phyloP scores from a whole-genome alignment of 257 asterid genomes.

The Penstemon barbatus region DNA sequence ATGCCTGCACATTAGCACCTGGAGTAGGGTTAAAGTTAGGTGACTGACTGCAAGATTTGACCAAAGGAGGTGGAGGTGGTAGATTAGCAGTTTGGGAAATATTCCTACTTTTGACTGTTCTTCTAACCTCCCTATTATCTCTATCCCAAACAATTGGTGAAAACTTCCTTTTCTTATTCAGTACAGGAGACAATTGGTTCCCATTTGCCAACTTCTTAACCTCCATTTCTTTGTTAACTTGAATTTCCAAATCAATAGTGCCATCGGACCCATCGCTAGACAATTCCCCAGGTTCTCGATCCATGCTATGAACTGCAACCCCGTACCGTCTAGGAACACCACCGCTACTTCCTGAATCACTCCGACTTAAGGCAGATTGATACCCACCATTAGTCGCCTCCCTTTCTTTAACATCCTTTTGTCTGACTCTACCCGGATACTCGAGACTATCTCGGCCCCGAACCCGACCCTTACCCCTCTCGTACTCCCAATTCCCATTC shows the following conservation, averaged over 20 bases:
- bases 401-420: conserved; percentile 57
- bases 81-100: conserved; percentile 29
- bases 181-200: conserved; percentile 33
- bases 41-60: conserved; percentile 29
- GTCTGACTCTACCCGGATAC: conserved; percentile 49
- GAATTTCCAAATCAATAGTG: conserved; percentile 45
- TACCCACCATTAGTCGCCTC: conserved; percentile 44
- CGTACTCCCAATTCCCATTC: conserved; percentile 44
- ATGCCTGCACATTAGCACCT: conserved; percentile 29
- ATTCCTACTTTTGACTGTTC: conserved; percentile 37
- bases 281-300: conserved; percentile 88
- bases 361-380: conserved; percentile 48
- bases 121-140: conserved; percentile 52
- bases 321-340: conserved; percentile 41
- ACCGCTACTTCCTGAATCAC: conserved; percentile 51
- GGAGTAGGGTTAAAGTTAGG: conserved; percentile 29
- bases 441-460: conserved; percentile 39
- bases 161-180: conserved; percentile 64
- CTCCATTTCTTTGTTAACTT: conserved; percentile 33
- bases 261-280: conserved; percentile 85
- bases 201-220: conserved; percentile 44
- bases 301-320: conserved; percentile 30
- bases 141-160: conserved; percentile 92
- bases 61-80: conserved; percentile 40
- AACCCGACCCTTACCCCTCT: conserved; percentile 33